Base-by-base conservation (phyloP, 1,139 yeast species). In the Blastobotrys capitulatus region DNA sequence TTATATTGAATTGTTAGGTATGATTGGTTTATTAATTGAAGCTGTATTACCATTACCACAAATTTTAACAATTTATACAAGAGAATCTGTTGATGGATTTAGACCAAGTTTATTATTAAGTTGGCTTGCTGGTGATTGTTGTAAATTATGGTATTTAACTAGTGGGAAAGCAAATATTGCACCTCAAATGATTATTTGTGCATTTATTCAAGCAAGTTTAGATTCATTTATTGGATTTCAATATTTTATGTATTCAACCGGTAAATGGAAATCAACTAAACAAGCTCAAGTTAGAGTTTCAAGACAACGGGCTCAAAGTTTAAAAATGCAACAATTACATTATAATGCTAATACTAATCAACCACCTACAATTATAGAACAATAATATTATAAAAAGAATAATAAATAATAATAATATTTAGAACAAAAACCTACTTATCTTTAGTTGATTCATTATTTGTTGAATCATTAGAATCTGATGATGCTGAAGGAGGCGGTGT, bases 21-120 rank as follows among this genome's bases (percentile, higher is more conserved):
- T 86, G 2, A 57, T 78, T 18, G 95, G 96, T 0, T 74, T 89
- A 42, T 74, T 87, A 49, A 76, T 86, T 22, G 97, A 89, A 62
- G 81, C 92, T n/a, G 70, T 86, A 20, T 71, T 89, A 51, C 97
- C 97, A 2, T 70, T 89, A 46, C 97, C 97, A 0, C 97, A 89
- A 66, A 86, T 89, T 45, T 70, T 90, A 31, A 71, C 87, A 52
- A 76, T 87, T 49, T 77, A 81, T 61, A 73, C 90, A 52, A 66
- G 86, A 27, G 79, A 81, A 57, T 79, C 87, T 0, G 81, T 85
- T 6, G 83, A 83, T 57, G 92, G 92, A 54, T 88, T 89, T 69
- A 83, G 89, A 59, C 72, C 83, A 42, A 78, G 90, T 35, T 70
- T 89, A 46, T 66, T 89, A 44, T 69, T 87, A 29, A 83, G 92